These are phyloP conservation scores for Domatiomyces catenatus DNA, from an alignment of 2,329 filamentous ascomycete species.

Conservation along the genomic window DNA sequence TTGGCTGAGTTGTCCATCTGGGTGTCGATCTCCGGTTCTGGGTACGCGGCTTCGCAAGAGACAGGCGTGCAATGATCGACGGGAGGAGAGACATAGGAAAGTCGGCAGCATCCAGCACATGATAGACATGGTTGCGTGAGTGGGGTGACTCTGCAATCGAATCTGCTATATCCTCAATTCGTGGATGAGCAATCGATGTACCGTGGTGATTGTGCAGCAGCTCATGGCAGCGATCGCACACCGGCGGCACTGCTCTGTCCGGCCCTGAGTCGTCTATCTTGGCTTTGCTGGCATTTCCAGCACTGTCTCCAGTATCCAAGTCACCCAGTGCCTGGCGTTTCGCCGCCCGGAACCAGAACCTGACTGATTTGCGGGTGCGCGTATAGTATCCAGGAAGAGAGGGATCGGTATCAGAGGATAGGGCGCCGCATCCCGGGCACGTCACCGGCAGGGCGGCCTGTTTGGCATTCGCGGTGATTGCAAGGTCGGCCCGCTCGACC, in stretches of 20 bases:
- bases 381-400: slow-evolving; percentile 44
- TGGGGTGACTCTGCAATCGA: slow-evolving; percentile 81
- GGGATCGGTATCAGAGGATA: slow-evolving; percentile 40
- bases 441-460: slow-evolving; percentile 29
- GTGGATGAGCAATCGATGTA: slow-evolving; percentile 61
- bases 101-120: slow-evolving; percentile 86
- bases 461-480: background rate
- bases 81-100: slow-evolving; percentile 89
- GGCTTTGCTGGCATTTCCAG: background rate
- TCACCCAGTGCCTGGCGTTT: slow-evolving; percentile 2
- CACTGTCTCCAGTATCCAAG: slow-evolving; percentile 1
- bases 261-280: background rate
- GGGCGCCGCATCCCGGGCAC: slow-evolving; percentile 50
- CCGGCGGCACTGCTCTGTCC: slow-evolving; percentile 26
- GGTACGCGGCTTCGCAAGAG: slow-evolving; percentile 58
- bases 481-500: background rate
- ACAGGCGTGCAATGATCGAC: slow-evolving; percentile 53
- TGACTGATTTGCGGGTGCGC: slow-evolving; percentile 33
- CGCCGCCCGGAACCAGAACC: slow-evolving; percentile 18
- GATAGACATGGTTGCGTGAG: slow-evolving; percentile 86
- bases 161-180: slow-evolving; percentile 62
- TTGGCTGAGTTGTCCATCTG: slow-evolving; percentile 29
- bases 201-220: slow-evolving; percentile 62
- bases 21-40: slow-evolving; percentile 56
- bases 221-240: slow-evolving; percentile 79